Base-by-base conservation (phyloP, 75 land plant species). In the Larix kaempferi region DNA sequence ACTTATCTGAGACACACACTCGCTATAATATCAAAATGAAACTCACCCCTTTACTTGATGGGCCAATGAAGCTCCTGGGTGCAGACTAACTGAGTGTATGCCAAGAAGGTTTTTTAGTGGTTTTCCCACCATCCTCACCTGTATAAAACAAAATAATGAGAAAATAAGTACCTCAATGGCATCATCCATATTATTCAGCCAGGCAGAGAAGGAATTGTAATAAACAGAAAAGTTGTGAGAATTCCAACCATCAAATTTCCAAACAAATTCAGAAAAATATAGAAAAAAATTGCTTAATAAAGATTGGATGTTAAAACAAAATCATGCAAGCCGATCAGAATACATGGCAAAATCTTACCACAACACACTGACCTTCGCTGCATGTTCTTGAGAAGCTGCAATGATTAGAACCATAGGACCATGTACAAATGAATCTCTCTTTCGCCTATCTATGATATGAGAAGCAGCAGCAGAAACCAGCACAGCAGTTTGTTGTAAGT, bases 21-120 rank as follows among this genome's bases (percentile, higher is more conserved):
- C 52, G 7, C 52, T 44, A 7, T 39, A 4, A 6, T 44, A 44
- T 44, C 10, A 44, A 44, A 25, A 27, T 27, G 21, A 55, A 22
- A 79, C 85, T 80, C 69, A 94, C 99, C 99, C 98, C 17, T 81
- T 78, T 66, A 92, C 82, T 78, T 96, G 99, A 63, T 87, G 98
- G 64, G 91, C 86, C 19, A 96, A 12, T 59, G 87, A 66, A 23
- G 98, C 85, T 33, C 89, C 92, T 55, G 88, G 72, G 75, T 96
- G 99, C 59, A 96, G 60, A 78, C 98, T 86, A 59, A 96, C 91
- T 44, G 99, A 79, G 59, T 86, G 93, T 52, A 96, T 79, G 57
- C 91, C 95, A 22, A 86, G 76, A 37, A 78, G 77, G 71, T 85
- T 89, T 79, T 80, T 86, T 22, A 96, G 80, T 39, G 93, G 87